Evolutionary conservation across 768 basidiomycete genomes (phyloP).

Genomic region (Boletus fagicola): DNA sequence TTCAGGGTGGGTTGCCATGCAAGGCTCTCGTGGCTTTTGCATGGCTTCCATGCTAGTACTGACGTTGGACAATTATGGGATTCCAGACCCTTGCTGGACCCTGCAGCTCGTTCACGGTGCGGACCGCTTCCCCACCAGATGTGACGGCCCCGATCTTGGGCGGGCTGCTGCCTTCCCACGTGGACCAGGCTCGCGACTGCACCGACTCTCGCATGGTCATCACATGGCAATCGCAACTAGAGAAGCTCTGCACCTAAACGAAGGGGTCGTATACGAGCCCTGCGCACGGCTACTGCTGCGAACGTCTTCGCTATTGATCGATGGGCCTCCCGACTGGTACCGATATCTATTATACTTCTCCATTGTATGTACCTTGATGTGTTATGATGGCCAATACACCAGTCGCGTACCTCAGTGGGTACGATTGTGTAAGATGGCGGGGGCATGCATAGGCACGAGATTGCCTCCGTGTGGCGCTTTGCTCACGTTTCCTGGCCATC

Average conservation of each 20-base stretch:
- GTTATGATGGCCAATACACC: background rate
- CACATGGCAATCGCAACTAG: slow-evolving; percentile 1
- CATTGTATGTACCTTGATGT: background rate
- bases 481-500: background rate
- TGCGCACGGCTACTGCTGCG: background rate
- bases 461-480: slow-evolving; percentile 19
- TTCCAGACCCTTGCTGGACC: slow-evolving; percentile 4
- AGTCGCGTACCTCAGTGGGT: slow-evolving; percentile 4
- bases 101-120: slow-evolving; percentile 1
- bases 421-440: background rate
- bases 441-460: slow-evolving; percentile 11
- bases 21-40: slow-evolving; percentile 14
- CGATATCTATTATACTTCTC: background rate
- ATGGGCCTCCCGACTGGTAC: background rate
- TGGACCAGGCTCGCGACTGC: background rate
- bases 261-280: background rate
- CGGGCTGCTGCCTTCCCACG: slow-evolving; percentile 5
- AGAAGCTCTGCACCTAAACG: background rate
- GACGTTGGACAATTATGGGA: slow-evolving; percentile 7
- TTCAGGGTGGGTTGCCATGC: slow-evolving; percentile 16
- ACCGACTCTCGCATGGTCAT: slow-evolving; percentile 3
- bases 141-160: background rate
- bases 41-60: slow-evolving; percentile 23
- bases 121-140: slow-evolving; percentile 1
- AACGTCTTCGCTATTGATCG: background rate